Percentiles rank a stretch among this genome's conserved stretches.
Evolutionary conservation across 1,139 yeast genomes (phyloP).

Genomic region (Saccharomyces hybrid): DNA sequence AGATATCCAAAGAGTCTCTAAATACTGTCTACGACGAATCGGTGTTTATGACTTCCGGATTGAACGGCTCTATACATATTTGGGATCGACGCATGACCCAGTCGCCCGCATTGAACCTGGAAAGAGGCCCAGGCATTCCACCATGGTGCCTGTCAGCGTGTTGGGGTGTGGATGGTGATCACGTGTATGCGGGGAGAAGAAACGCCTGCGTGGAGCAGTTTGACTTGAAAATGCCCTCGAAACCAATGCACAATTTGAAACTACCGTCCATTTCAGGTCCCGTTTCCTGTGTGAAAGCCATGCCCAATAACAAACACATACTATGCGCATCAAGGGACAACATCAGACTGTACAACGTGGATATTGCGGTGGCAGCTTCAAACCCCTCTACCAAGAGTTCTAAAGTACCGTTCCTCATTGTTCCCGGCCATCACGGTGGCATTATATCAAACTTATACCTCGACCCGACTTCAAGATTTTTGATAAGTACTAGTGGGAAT

Average conservation of each 20-base stretch:
- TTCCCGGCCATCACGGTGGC: slow-evolving; percentile 62
- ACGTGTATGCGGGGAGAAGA: slow-evolving; percentile 77
- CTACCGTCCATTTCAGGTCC: slow-evolving; percentile 91
- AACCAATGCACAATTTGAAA: slow-evolving; percentile 51
- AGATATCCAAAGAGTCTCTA: slow-evolving; percentile 24
- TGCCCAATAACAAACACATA: slow-evolving; percentile 75
- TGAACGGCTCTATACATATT: slow-evolving; percentile 73
- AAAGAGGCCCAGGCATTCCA: slow-evolving; percentile 61
- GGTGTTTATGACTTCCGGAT: slow-evolving; percentile 69
- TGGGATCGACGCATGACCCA: slow-evolving; percentile 67
- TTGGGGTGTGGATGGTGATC: slow-evolving; percentile 82
- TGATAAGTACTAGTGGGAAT: slow-evolving; percentile 88
- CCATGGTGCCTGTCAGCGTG: slow-evolving; percentile 96
- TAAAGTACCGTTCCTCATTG: slow-evolving; percentile 43
- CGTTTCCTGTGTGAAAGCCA: slow-evolving; percentile 67
- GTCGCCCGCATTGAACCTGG: slow-evolving; percentile 45
- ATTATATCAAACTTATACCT: slow-evolving; percentile 61
- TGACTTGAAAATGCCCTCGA: slow-evolving; percentile 54
- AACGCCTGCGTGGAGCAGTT: slow-evolving; percentile 84
- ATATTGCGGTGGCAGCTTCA: slow-evolving; percentile 32
- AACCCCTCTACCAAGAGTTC: slow-evolving; percentile 24
- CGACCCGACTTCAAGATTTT: slow-evolving; percentile 79
- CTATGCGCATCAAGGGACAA: slow-evolving; percentile 89
- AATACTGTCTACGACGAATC: slow-evolving; percentile 40
- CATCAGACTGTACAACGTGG: slow-evolving; percentile 64